Base-by-base conservation (phyloP, 23 red algal genomes). In the Gracilaria gracilis region DNA sequence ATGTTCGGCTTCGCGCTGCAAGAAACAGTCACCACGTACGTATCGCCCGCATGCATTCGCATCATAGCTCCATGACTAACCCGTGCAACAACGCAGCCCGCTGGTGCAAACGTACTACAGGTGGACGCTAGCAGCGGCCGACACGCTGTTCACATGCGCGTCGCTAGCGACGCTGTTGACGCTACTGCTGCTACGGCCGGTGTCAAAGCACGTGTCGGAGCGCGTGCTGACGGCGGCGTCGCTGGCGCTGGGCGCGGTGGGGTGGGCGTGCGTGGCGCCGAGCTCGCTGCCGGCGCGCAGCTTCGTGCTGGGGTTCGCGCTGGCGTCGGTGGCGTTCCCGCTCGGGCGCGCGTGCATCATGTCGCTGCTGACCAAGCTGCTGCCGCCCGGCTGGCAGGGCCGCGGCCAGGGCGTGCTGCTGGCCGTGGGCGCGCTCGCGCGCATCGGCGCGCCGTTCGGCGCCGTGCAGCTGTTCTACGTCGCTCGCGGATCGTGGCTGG, bases 1-100 rank as follows among this genome's bases (percentile, higher is more conserved):
- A 87, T 94, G 50, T 94, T 94, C 73, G 92, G 92, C n/a, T 94
- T 94, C 47, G 83, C 92, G 19, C 48, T 94, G 46, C 92, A 94
- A 64, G 84, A 94, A 61, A 94, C 84, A 12, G 51, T 94, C 17
- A 94, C 92, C n/a, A 94, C 92, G 40, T 67, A 77, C 20, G 51
- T 94, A 16, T 58, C 86, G 9, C 39, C 12, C 17, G 19, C 42
- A 23, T 77, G 37, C 67, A n/a, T 57, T 3, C 4, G 31, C 53
- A 65, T 75, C 5, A 27, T 64, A 17, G 21, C 28, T 6, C 21
- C 62, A 36, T 46, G 42, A 46, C 51, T 55, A 55, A 55, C 51
- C 1, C 9, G 19, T 55, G 1, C 51, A 1, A 55, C 8, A 55
- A 55, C 11, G 19, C 20, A 94, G 75, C 15, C 92, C 92, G 19